Conservation (phyloP, 2,329 filamentous ascomycete genomes). For the Coniosporium tulheliwenetii region DNA sequence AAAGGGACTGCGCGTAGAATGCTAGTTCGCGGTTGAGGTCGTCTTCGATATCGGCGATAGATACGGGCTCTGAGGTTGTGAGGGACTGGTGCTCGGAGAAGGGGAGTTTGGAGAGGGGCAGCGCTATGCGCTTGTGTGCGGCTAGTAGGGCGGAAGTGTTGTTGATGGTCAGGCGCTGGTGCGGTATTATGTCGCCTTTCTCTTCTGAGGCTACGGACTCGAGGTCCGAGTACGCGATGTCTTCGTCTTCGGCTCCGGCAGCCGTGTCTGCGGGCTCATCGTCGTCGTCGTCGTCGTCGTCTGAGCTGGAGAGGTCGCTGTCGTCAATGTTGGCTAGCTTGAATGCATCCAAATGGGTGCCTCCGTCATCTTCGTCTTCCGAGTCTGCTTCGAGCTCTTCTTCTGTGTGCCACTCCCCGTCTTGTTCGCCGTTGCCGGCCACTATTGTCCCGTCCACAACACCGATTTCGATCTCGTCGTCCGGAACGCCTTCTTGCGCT, state of each 20-base stretch:
- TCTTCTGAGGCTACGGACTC: conserved; percentile 66
- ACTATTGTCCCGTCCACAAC: conserved; percentile 15
- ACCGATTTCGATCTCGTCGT: conserved; percentile 12
- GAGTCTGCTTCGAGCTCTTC: conserved; percentile 23
- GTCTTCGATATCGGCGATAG: conserved; percentile 73
- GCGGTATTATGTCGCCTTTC: conserved; percentile 71
- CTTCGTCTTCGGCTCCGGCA: conserved; percentile 61
- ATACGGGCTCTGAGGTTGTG: conserved; percentile 49
- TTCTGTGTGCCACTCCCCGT: conserved; percentile 12
- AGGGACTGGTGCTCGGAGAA: conserved; percentile 78
- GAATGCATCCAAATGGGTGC: not conserved
- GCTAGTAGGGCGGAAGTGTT: conserved; percentile 77
- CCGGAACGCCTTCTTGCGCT: conserved; percentile 4
- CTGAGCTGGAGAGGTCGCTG: conserved; percentile 14
- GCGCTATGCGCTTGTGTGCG: conserved; percentile 62
- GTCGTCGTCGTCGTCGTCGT: conserved; percentile 25
- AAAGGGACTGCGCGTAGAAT: conserved; percentile 80
- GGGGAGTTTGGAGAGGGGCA: conserved; percentile 52
- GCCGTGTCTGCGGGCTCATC: conserved; percentile 40
- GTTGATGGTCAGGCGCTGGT: conserved; percentile 93
- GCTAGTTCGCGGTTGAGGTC: conserved; percentile 84
- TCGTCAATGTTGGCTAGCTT: conserved; percentile 12
- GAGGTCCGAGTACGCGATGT: conserved; percentile 79
- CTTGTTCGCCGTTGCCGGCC: conserved; percentile 10
- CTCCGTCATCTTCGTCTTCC: conserved; percentile 11